Evolutionary conservation across 192 early-diverging fungal genomes (phyloP), one percentile per base, ranked within the genome.

Genomic region (Funneliformis mosseae): DNA sequence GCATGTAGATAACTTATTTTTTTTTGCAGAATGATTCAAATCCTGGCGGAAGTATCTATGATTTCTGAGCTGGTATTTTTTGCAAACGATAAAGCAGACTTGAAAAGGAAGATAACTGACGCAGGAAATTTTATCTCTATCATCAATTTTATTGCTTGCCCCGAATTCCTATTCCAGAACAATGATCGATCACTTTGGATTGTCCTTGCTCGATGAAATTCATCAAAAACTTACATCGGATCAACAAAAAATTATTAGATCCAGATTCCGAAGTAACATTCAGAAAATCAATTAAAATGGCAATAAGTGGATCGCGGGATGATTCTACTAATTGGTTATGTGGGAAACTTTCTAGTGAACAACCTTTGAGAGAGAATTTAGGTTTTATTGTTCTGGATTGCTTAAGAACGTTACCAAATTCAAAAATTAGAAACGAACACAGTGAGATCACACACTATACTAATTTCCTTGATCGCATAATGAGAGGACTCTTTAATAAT

Each of bases 391-490:
- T 76, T 38, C 27, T 76, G 60, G 43, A 76, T 10, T 42, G 60
- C 33, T 38, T 76, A 23, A 45, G 43, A 76, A 18, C 18, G 33
- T 38, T 76, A 76, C 75, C 75, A 25, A 41, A 8, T 60, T 9
- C 10, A 62, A 76, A 76, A 39, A 60, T 76, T 76, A 76, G 27
- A 45, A 76, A 76, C 63, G 75, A 76, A 45, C 75, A 8, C 60
- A 76, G 75, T 38, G 75, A 76, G 39, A 76, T 76, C 6, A 76
- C 75, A 45, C 27, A 23, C 60, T 23, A 23, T 62, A 76, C 75
- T 9, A 76, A 76, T 76, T 39, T 23, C 27, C 33, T 76, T 9
- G 75, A 76, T 39, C 43, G 27, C 43, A 76, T 76, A 48, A 76
- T 76, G 75, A 76, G 63, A 39, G 75, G 50, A 39, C 8, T 62